phyloP scores from a whole-genome alignment of 2,329 filamentous ascomycete genomes.

The Aspergillus versicolor region DNA sequence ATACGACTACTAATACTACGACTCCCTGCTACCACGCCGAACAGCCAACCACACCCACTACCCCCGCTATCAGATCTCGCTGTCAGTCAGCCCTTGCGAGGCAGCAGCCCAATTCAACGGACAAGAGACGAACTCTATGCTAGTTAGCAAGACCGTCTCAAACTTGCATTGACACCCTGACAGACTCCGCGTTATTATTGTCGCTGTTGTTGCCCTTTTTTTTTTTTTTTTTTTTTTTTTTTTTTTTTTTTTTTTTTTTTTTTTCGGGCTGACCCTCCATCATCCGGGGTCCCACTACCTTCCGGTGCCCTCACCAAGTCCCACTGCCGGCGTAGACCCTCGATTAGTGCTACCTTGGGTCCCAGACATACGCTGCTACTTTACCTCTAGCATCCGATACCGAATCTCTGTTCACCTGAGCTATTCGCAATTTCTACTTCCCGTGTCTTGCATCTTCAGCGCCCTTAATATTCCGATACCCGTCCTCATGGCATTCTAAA shows the following conservation, averaged over 20 bases:
- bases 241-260: too few species aligned
- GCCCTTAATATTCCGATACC: conserved; percentile 6
- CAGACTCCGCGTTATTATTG: not conserved
- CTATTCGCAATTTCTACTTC: not conserved
- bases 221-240: not conserved
- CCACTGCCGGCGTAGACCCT: conserved; percentile 5
- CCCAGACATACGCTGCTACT: conserved; percentile 18
- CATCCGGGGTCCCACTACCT: conserved; percentile 13
- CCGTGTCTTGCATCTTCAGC: conserved; percentile 3
- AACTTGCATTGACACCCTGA: not conserved
- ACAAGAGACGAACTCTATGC: not conserved
- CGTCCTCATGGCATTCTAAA: conserved; percentile 10
- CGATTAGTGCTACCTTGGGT: conserved; percentile 22
- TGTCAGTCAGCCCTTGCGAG: not conserved
- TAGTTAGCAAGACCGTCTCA: conserved; percentile 1
- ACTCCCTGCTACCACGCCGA: conserved; percentile 11
- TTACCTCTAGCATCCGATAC: conserved; percentile 16
- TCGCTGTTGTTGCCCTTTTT: conserved; percentile 9
- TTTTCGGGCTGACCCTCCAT: not conserved
- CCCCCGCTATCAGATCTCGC: conserved; percentile 5
- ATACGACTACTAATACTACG: conserved; percentile 11
- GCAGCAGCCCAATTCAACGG: not conserved
- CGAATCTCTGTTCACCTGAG: not conserved
- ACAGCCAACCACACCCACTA: not conserved
- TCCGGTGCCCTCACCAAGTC: not conserved